A percentile compares a stretch with the other conserved stretches of the same genome.
Evolutionary conservation across 2,329 filamentous ascomycete species (phyloP).

Genomic region (Hymenoscyphus fructigenus): DNA sequence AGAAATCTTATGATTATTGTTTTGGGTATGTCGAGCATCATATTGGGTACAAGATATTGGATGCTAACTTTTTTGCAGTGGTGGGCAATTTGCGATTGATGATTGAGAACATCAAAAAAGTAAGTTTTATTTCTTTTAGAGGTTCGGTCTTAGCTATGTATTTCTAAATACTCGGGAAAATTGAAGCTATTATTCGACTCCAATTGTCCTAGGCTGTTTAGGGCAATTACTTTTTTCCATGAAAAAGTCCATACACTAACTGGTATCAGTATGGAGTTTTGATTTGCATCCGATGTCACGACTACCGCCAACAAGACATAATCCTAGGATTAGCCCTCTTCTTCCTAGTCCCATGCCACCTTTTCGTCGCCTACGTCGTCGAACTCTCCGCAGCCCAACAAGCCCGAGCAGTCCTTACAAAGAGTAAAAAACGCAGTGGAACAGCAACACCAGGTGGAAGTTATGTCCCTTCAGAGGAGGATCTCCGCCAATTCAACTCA

Average conservation of each 20-base stretch:
- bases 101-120: constrained; percentile 96
- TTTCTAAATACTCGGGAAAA: not conserved
- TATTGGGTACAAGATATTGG: not conserved
- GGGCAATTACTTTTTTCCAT: not conserved
- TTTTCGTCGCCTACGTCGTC: constrained; percentile 87
- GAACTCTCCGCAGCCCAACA: constrained; percentile 80
- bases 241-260: constrained; percentile 18
- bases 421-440: constrained; percentile 43
- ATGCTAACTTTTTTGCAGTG: constrained; percentile 50
- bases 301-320: constrained; percentile 78
- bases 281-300: constrained; percentile 87
- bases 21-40: constrained; percentile 56
- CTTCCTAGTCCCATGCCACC: constrained; percentile 83
- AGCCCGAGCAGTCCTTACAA: constrained; percentile 66
- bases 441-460: constrained; percentile 36
- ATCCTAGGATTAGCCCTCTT: constrained; percentile 76
- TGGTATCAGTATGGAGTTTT: constrained; percentile 75
- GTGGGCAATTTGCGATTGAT: constrained; percentile 91
- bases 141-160: not conserved
- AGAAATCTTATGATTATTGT: constrained; percentile 96
- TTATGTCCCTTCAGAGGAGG: constrained; percentile 41
- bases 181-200: not conserved
- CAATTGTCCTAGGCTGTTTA: not conserved
- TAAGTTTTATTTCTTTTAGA: constrained; percentile 36
- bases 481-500: constrained; percentile 63